Evolutionary conservation across 164 flowering plant genomes (phyloP).

Genomic region (Amborella trichopoda): DNA sequence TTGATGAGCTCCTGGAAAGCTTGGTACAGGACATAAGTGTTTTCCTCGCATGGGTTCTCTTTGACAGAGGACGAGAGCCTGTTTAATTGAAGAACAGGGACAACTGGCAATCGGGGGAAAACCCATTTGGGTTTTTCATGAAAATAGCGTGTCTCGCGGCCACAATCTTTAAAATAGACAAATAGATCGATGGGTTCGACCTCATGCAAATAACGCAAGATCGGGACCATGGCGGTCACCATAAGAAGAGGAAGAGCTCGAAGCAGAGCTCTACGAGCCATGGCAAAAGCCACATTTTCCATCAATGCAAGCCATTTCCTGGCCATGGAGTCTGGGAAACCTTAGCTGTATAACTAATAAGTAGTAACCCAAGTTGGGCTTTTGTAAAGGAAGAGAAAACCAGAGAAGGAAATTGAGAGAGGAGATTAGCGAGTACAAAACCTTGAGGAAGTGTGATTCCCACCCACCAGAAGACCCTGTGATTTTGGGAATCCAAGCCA

Average conservation of each 20-base stretch:
- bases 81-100: too few relatives aligned
- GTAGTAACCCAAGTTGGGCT: too few relatives aligned
- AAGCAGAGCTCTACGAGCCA: conserved; percentile 36
- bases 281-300: too few relatives aligned
- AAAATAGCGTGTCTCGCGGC: too few relatives aligned
- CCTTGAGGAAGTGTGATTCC: conserved; percentile 99
- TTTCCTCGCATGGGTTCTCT: conserved; percentile 27
- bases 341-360: too few relatives aligned
- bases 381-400: not conserved
- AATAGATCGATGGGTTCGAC: conserved; percentile 12
- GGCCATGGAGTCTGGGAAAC: too few relatives aligned
- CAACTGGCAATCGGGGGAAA: too few relatives aligned
- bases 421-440: conserved; percentile 82
- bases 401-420: not conserved
- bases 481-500: conserved; percentile 75
- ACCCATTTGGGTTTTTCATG: too few relatives aligned
- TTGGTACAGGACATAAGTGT: conserved; percentile 24
- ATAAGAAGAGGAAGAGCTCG: conserved; percentile 31
- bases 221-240: conserved; percentile 33
- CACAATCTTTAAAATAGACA: too few relatives aligned
- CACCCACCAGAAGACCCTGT: conserved; percentile 98
- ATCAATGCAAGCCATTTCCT: too few relatives aligned
- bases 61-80: too few relatives aligned
- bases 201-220: conserved; percentile 24
- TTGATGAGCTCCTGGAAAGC: conserved; percentile 49